Base-by-base conservation (phyloP, 2,329 filamentous ascomycete genomes). In the Talaromyces sp. region DNA sequence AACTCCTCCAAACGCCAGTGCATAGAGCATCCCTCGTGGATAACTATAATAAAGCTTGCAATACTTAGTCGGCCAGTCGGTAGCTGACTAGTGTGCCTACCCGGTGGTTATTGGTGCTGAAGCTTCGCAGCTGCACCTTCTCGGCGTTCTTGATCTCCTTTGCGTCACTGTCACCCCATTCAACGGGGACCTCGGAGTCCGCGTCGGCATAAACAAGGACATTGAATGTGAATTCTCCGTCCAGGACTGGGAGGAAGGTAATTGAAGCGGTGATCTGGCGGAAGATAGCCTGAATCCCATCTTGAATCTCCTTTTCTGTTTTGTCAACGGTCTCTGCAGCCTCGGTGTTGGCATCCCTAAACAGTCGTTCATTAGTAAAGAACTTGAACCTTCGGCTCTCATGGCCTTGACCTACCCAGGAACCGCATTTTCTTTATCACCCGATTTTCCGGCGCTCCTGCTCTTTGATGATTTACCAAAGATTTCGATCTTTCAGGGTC, bases 91-190 rank as follows among this genome's bases (percentile, higher is more conserved):
- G 76, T 0, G 94, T 99, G 70, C 97, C 94, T 22, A 99, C 93
- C 20, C 90, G 85, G 73, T 99, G 94, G 66, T 87, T 96, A 61
- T 88, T 91, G 14, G 94, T 99, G 74, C 92, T 97, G 78, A 97
- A 99, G 61, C 93, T 96, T 55, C 94, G 84, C 68, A 99, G 77
- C 77, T 97, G 92, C 27, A 99, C 94, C 70, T 94, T 91, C 79
- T 99, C 94, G 37, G 90, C 93, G 65, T 94, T 90, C 70, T 87
- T 81, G 62, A 99, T 97, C 79, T 99, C 94, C 78, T 96, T 97
- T 49, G 93, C 92, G 73, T 97, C 94, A 63, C 91, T 96, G 76
- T 99, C 94, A 42, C 94, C 94, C 94, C 94, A 99, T 73, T 99
- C 94, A 53, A 99, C 87, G 3, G 94, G 94, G 13, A 99, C 94